Conservation (phyloP, 2,329 filamentous ascomycete species). For the Nemania serpens region DNA sequence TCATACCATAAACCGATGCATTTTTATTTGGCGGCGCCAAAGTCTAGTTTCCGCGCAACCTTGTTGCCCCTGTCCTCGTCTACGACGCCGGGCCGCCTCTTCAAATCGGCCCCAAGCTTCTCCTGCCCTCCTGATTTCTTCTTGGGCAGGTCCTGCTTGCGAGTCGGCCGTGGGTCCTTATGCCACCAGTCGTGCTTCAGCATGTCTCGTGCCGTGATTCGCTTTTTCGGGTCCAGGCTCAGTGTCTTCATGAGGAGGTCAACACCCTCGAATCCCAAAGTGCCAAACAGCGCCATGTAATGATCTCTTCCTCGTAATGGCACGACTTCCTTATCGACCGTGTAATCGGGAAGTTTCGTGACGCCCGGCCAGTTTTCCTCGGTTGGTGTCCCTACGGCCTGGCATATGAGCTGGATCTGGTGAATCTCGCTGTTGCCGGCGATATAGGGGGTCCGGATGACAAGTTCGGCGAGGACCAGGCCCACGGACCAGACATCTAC, state of each 20-base stretch:
- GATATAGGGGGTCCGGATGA: slow-evolving; percentile 81
- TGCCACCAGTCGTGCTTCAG: slow-evolving; percentile 87
- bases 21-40: slow-evolving; percentile 57
- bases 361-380: slow-evolving; percentile 97
- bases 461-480: slow-evolving; percentile 88
- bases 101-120: slow-evolving; percentile 82
- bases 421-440: slow-evolving; percentile 84
- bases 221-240: slow-evolving; percentile 81
- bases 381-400: slow-evolving; percentile 84
- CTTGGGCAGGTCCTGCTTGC: slow-evolving; percentile 75
- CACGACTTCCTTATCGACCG: slow-evolving; percentile 66
- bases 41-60: slow-evolving; percentile 83
- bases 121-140: slow-evolving; percentile 72
- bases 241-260: slow-evolving; percentile 88
- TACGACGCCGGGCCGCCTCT: slow-evolving; percentile 72
- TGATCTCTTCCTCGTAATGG: slow-evolving; percentile 69
- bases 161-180: slow-evolving; percentile 79
- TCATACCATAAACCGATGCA: not conserved
- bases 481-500: slow-evolving; percentile 96
- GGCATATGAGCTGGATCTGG: slow-evolving; percentile 82
- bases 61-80: slow-evolving; percentile 72
- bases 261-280: slow-evolving; percentile 79
- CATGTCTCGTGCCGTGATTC: slow-evolving; percentile 77
- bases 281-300: slow-evolving; percentile 78
- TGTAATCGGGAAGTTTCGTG: slow-evolving; percentile 76